Conservation (phyloP, 2,329 filamentous ascomycete species). For the Macrophomina phaseolina region DNA sequence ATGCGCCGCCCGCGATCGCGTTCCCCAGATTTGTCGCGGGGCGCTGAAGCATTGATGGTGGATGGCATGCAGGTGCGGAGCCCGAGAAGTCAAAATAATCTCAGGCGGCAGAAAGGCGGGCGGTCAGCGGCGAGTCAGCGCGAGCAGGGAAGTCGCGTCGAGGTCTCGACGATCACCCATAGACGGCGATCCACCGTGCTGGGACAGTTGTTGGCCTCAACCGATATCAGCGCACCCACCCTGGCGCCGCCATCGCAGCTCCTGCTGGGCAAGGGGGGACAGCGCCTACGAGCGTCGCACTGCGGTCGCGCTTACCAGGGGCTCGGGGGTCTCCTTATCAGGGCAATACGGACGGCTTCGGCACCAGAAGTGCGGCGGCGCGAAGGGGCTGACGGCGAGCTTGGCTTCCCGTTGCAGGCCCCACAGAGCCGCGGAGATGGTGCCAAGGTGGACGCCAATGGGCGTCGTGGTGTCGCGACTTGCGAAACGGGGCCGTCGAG, state of each 20-base stretch:
- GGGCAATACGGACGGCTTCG: constrained; percentile 19
- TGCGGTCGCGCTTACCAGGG: constrained; percentile 16
- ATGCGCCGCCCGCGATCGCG: constrained; percentile 10
- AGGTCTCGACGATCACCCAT: constrained; percentile 21
- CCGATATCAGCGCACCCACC: constrained; percentile 9
- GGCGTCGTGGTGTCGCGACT: constrained; percentile 14
- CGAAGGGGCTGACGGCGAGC: not conserved
- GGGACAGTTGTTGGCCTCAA: constrained; percentile 21
- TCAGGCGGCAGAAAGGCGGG: constrained; percentile 20
- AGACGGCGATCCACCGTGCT: constrained; percentile 16
- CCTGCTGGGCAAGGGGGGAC: constrained; percentile 5
- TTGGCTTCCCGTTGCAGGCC: constrained; percentile 13
- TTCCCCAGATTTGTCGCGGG: constrained; percentile 15
- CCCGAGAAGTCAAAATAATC: constrained; percentile 25
- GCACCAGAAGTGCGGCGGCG: constrained; percentile 1
- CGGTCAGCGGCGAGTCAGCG: too few relatives aligned
- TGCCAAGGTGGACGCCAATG: constrained; percentile 16
- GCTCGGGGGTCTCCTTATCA: constrained; percentile 14
- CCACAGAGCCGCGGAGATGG: constrained; percentile 19
- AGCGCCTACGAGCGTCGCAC: constrained; percentile 9
- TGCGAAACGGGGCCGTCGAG: constrained; percentile 19
- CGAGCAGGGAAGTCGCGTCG: constrained; percentile 19
- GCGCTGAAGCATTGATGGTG: not conserved
- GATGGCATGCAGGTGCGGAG: constrained; percentile 12
- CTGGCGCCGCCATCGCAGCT: constrained; percentile 15